Evolutionary conservation across 306 rosid species (phyloP), one percentile per base, ranked within the genome.

Genomic region (Acacia crassicarpa): DNA sequence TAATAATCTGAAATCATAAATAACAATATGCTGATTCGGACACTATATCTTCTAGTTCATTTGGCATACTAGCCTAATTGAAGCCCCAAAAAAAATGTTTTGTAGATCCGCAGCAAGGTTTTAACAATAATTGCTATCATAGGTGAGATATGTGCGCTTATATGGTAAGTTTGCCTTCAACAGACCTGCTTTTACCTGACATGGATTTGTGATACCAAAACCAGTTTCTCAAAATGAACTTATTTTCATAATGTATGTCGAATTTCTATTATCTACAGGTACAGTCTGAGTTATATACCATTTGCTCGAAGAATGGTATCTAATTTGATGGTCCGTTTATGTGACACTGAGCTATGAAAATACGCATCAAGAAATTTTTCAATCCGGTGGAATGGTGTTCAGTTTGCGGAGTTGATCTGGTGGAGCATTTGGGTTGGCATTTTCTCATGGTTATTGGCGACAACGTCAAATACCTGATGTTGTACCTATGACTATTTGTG

Each of bases 271-370:
- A 80, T 63, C 78, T 85, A 80, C 98, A 95, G 99, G 99, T 95
- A 95, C 84, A 90, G 97, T 78, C 76, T 95, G 85, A 95, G 99
- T 75, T 93, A 95, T 77, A 95, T 95, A 80, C 98, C 99, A 43
- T 95, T 95, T 87, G 99, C 99, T 76, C 93, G 98, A 86, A 92
- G 94, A 87, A 92, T 93, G 90, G 97, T 95, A 71, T 95, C 99
- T 7, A 83, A 84, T 79, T 76, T 95, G 92, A 95, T 93, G 98
- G 63, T 92, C 54, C 91, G 98, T 63, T 84, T 93, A 30, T 92
- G 90, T 10, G 94, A 95, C 86, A 95, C 98, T 15, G 98, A 95
- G 81, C 88, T 93, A 43, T 95, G 87, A 86, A 61, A 80, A n/a
- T 67, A 1, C 48, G 49, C 72, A 10, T 82, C 70, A 51, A 75